These are phyloP conservation scores for Monosporozyma aerobia DNA, from an alignment of 805 yeast genomes.

Conservation along the genomic window DNA sequence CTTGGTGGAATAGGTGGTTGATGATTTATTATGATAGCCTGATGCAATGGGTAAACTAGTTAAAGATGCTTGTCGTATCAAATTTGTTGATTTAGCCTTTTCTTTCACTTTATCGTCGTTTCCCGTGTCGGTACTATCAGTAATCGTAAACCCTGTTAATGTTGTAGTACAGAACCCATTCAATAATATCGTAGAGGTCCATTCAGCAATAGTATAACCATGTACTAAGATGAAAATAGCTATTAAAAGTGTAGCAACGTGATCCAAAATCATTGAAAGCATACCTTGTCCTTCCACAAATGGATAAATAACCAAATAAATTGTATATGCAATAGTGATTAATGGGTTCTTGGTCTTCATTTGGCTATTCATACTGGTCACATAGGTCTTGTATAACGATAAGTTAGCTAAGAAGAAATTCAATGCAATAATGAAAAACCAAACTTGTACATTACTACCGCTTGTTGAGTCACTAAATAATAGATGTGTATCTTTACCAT, in stretches of 20 bases:
- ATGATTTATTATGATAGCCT: background rate
- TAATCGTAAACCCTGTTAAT: slow-evolving; percentile 16
- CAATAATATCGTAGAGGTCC: slow-evolving; percentile 28
- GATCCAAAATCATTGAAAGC: slow-evolving; percentile 20
- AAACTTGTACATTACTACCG: slow-evolving; percentile 12
- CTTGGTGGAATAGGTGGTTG: background rate
- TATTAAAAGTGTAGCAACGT: slow-evolving; percentile 20
- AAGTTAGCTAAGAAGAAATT: slow-evolving; percentile 18
- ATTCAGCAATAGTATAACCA: slow-evolving; percentile 28
- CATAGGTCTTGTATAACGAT: slow-evolving; percentile 20
- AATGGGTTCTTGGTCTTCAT: slow-evolving; percentile 28
- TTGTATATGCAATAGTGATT: slow-evolving; percentile 24
- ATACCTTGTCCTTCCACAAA: slow-evolving; percentile 9
- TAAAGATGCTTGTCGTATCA: slow-evolving; percentile 7
- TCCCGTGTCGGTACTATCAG: slow-evolving; percentile 8
- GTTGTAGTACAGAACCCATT: slow-evolving; percentile 29
- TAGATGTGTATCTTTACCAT: slow-evolving; percentile 7
- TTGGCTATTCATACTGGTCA: slow-evolving; percentile 22
- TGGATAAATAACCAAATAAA: slow-evolving; percentile 24
- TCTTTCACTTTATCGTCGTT: slow-evolving; percentile 1
- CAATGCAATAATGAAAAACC: slow-evolving; percentile 19
- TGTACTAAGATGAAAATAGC: slow-evolving; percentile 24
- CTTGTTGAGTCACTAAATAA: background rate
- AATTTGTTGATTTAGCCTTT: background rate
- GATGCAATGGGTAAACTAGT: slow-evolving; percentile 14